phyloP scores from a whole-genome alignment of 441 rosid species.

The Gossypium schwendimanii region DNA sequence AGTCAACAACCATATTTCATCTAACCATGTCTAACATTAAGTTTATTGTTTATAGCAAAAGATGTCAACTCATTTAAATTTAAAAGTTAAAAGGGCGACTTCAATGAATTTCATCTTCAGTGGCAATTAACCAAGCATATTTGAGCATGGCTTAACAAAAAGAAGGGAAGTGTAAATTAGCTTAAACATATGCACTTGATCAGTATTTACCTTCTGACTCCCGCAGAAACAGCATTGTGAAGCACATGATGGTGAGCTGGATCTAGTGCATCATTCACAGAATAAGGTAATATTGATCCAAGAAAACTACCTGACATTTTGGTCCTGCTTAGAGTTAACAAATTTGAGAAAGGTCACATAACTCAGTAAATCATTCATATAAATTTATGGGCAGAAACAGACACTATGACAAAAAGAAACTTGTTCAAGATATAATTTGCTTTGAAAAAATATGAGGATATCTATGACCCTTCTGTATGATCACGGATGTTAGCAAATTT shows the following conservation, averaged over 20 bases:
- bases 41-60: not conserved
- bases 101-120: not conserved
- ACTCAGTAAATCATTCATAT: conserved; percentile 3
- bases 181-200: not conserved
- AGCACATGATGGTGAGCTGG: conserved; percentile 74
- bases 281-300: conserved; percentile 70
- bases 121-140: not conserved
- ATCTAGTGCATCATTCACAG: conserved; percentile 72
- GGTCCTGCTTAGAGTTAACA: conserved; percentile 29
- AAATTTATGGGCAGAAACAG: not conserved
- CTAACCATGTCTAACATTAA: not conserved
- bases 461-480: not conserved
- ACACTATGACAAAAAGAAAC: not conserved
- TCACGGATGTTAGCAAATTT: not conserved
- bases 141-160: not conserved
- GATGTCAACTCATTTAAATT: not conserved
- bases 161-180: not conserved
- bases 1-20: not conserved
- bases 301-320: conserved; percentile 65
- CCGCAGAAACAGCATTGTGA: conserved; percentile 55
- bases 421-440: not conserved
- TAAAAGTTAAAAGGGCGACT: not conserved
- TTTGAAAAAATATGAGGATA: not conserved
- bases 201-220: conserved; percentile 49
- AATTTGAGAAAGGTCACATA: conserved; percentile 1